Base-by-base conservation (phyloP, 2,329 filamentous ascomycete species). In the Colletotrichum lupini region DNA sequence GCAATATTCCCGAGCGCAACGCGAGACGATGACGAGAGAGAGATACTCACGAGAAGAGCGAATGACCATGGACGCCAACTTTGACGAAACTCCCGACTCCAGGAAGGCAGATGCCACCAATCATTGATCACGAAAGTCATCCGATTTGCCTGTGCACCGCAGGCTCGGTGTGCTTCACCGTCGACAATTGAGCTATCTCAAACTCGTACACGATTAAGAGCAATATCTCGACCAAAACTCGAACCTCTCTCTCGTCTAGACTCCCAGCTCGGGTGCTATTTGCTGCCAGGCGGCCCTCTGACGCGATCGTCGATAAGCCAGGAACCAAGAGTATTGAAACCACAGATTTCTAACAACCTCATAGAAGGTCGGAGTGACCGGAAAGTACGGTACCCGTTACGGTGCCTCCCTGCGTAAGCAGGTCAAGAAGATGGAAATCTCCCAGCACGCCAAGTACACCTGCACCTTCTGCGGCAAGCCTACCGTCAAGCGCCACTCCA, bases 391-490 rank as follows among this genome's bases (percentile, higher is more conserved):
- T 91, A 95, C 93, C 80, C 96, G 95, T 92, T 97, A 97, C 88
- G 97, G 96, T 95, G 96, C 97, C 85, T 98, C 97, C 83, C 95
- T 98, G 88, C 95, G 95, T 89, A 98, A 98, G 92, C 95, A 86
- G 82, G 84, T 86, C 1, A 98, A 98, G 95, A 98, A 98, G 94
- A 98, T 98, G 93, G 97, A 98, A 93, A 94, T 98, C 87, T 94
- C 94, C 83, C 97, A 98, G 88, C 97, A 99, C 91, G 95, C 95
- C 89, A 93, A 93, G 86, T 98, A 98, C 84, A 92, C 92, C 84
- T 98, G 96, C 92, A 96, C 95, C 79, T 99, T 98, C 94, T 98
- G 95, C 92, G 96, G 96, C 84, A 98, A 98, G 93, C 93, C 92
- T 85, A 94, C 93, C 81, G 95, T 98, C 84, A 95, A 95, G 90